Evolutionary conservation across 1,139 yeast genomes (phyloP).

Genomic region (Debaryomyces sp.): DNA sequence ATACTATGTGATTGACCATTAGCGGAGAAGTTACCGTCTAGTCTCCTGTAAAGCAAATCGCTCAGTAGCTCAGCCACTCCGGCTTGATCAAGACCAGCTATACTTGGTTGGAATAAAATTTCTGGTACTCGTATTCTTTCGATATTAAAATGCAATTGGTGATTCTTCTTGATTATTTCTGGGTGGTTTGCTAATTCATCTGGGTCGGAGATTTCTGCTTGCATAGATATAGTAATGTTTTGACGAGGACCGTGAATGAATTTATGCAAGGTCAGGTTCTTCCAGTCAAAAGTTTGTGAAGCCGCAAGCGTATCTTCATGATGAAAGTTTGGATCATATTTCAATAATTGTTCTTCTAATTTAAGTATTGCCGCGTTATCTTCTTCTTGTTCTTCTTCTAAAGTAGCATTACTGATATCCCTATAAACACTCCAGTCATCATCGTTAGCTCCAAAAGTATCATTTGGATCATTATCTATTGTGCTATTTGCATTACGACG

Average conservation of each 20-base stretch:
- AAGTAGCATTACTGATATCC: conserved; percentile 74
- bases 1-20: conserved; percentile 59
- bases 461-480: conserved; percentile 89
- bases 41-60: conserved; percentile 65
- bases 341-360: conserved; percentile 74
- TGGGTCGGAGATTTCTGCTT: conserved; percentile 44
- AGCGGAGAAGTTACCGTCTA: conserved; percentile 52
- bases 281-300: conserved; percentile 80
- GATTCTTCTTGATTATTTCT: conserved; percentile 50
- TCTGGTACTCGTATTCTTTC: conserved; percentile 95
- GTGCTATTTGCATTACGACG: conserved; percentile 60
- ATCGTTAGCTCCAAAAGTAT: conserved; percentile 94
- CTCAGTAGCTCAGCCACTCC: conserved; percentile 80
- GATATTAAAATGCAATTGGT: conserved; percentile 86
- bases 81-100: conserved; percentile 97
- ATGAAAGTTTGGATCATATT: conserved; percentile 82
- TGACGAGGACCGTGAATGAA: conserved; percentile 90
- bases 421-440: conserved; percentile 95
- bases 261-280: conserved; percentile 73
- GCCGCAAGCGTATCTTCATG: conserved; percentile 81
- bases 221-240: conserved; percentile 43
- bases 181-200: conserved; percentile 50
- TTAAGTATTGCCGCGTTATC: conserved; percentile 61
- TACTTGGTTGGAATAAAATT: conserved; percentile 87
- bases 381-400: conserved; percentile 73